Base-by-base conservation (phyloP, 164 flowering plant genomes). In the Liquidambar formosana region DNA sequence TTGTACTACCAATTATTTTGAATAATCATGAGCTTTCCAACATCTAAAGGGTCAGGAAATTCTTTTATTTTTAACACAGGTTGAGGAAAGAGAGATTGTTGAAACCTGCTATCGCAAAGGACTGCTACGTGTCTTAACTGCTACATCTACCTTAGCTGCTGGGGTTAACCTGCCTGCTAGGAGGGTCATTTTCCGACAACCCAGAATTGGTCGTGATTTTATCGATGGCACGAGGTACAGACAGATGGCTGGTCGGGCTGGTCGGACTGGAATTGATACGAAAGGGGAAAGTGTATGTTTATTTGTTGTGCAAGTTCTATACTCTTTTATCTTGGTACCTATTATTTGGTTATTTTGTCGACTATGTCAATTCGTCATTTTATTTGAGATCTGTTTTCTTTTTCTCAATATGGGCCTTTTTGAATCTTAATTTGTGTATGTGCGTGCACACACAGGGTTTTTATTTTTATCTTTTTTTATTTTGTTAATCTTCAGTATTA, bases 171-270 rank as follows among this genome's bases (percentile, higher is more conserved):
- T 95, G 56, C 99, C 98, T 70, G 99, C 99, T 6, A 81, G 99
- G 76, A 86, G 99, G 77, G 99, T 95, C 59, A 91, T 95, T 71
- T 93, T 95, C 63, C 87, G 99, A 22, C 99, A 95, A 79, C 97
- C 99, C 41, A 87, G 88, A 69, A 88, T 95, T 80, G 99, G 99
- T 48, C 90, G 94, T 78, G 97, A 93, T 75, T 95, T 90, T 75
- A 78, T 95, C 79, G 99, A 95, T 81, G 98, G 98, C 47, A 90
- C 91, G 57, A 85, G 97, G 85, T 95, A 95, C 74, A 83, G 64
- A 68, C 99, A 93, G 79, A 95, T 95, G 98, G 84, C 99, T 78
- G 99, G 98, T 74, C 89, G 99, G 65, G 99, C 98, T 70, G 99
- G 99, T 64, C 91, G 98, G 53, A 95, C 98, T 77, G 99, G 99